A percentile compares a stretch with the other conserved stretches of the same genome.
These are phyloP conservation scores for Fraxinus anomala DNA, from an alignment of 257 asterid genomes.

Conservation along the genomic window DNA sequence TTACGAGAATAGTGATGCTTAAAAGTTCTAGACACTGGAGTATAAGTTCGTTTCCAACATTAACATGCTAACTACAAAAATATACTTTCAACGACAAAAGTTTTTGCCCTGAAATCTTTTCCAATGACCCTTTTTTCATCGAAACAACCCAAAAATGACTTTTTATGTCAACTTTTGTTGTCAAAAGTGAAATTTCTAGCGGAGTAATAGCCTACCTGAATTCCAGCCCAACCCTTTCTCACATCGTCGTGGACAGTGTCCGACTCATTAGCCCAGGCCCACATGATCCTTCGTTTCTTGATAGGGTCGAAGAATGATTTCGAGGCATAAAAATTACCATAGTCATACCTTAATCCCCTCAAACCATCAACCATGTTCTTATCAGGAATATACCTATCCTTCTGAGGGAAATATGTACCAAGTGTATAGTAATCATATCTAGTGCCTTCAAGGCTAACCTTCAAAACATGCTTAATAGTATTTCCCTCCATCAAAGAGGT, in stretches of 20 bases:
- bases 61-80: too few relatives aligned
- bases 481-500: neutral
- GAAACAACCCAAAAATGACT: too few relatives aligned
- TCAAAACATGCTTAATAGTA: constrained; percentile 34
- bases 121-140: too few relatives aligned
- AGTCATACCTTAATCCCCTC: constrained; percentile 51
- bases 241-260: constrained; percentile 32
- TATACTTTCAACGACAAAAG: too few relatives aligned
- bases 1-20: too few relatives aligned
- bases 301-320: constrained; percentile 48
- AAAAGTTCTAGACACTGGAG: too few relatives aligned
- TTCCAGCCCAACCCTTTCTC: constrained; percentile 56
- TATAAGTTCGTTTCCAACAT: too few relatives aligned
- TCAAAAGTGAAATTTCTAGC: too few relatives aligned
- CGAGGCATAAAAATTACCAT: constrained; percentile 58
- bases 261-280: constrained; percentile 63
- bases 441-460: constrained; percentile 44
- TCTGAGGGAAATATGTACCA: constrained; percentile 32
- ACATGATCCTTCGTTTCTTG: constrained; percentile 44
- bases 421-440: constrained; percentile 53
- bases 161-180: too few relatives aligned
- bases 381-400: constrained; percentile 44
- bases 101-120: too few relatives aligned
- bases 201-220: constrained; percentile 30
- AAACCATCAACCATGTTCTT: constrained; percentile 35